These are phyloP conservation scores for Ophiocordyceps sinensis DNA, from an alignment of 2,329 filamentous ascomycete genomes.

Conservation along the genomic window DNA sequence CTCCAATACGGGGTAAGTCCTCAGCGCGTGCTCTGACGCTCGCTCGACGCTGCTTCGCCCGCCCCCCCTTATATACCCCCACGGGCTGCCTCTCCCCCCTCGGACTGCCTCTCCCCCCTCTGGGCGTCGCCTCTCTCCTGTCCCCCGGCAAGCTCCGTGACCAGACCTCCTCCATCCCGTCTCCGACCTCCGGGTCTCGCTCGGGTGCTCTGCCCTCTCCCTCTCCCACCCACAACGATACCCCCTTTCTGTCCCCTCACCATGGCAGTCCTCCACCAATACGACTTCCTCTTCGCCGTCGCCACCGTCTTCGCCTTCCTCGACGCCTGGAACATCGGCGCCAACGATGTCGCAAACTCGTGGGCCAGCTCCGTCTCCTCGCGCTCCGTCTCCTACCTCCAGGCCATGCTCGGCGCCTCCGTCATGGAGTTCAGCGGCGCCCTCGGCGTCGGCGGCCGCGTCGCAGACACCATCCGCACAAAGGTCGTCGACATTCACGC, in stretches of 20 bases:
- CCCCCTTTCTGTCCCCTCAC: conserved; percentile 1
- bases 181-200: too few relatives aligned
- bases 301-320: conserved; percentile 51
- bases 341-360: conserved; percentile 60
- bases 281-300: conserved; percentile 49
- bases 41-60: too few relatives aligned
- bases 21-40: too few relatives aligned
- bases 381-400: conserved; percentile 45
- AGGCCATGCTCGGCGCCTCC: conserved; percentile 43
- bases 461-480: conserved; percentile 47
- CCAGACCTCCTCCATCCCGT: too few relatives aligned
- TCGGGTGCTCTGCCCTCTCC: too few relatives aligned
- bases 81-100: too few relatives aligned
- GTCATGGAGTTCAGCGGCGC: conserved; percentile 50
- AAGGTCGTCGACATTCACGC: conserved; percentile 36
- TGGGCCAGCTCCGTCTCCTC: conserved; percentile 65
- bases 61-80: too few relatives aligned
- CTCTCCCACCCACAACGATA: too few relatives aligned
- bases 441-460: conserved; percentile 44
- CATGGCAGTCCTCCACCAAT: conserved; percentile 27
- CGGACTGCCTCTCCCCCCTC: too few relatives aligned
- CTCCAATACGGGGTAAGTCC: too few relatives aligned
- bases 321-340: conserved; percentile 47
- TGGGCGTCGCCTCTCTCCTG: too few relatives aligned
- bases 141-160: too few relatives aligned